Evolutionary conservation across 1,139 yeast species (phyloP), one percentile per base, ranked within the genome.

Genomic region (Saccharomyces hybrid): DNA sequence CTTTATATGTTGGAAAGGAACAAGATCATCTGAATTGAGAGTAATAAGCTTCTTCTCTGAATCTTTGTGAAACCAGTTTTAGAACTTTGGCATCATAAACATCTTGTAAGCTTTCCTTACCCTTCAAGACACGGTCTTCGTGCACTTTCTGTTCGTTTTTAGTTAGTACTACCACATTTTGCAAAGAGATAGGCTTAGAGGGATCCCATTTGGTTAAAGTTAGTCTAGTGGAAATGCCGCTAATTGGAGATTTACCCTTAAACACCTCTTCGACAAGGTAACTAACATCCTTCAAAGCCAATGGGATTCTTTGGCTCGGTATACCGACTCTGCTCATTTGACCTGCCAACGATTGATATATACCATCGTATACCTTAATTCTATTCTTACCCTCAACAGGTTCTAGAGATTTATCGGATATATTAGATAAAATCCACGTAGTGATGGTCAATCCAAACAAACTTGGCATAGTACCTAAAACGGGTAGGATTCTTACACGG

Each of bases 391-490:
- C 97, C 59, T 88, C 96, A 47, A 89, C 81, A 44, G 95, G 93
- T 57, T 89, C 96, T 57, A 82, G 79, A 6, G 95, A 95, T 66
- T 93, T 93, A 0, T 93, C 97, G 0, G 96, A 83, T 16, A 90
- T 82, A 5, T 80, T 75, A 2, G 96, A 87, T 50, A 93, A 72
- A 47, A 93, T 75, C 70, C 87, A 85, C 0, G 97, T 86, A 2
- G 96, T 95, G 56, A 93, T 79, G 0, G 96, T 82, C 51, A 93
- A 77, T 1, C 98, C 99, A 73, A 93, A 93, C 73, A 91, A 86
- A 7, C 95, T 97, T 1, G 99, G 99, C 84, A 93, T 82, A 0
- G 99, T 89, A 1, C 99, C 98, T 60, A 93, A 73, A 0, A 93
- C 99, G 0, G 99, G 99, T 56, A 93, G 76, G 52, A 93, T 90